Conservation (phyloP, 768 basidiomycete genomes). For the Basidioascus undulatus region DNA sequence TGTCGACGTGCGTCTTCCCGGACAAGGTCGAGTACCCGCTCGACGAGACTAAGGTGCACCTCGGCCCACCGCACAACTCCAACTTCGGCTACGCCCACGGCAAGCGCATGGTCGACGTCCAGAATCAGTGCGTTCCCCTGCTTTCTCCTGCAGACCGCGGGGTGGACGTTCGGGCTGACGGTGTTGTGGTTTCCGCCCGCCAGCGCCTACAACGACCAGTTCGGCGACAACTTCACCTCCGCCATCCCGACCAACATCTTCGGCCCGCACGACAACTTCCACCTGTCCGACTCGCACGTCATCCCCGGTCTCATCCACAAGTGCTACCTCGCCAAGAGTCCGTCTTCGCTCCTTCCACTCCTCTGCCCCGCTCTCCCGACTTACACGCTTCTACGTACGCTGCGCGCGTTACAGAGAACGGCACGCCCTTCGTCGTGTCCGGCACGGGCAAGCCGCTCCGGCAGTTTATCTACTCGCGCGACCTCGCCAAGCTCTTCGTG, state of each 20-base stretch:
- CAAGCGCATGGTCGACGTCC: constrained; percentile 83
- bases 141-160: background rate
- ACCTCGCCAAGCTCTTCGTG: constrained; percentile 84
- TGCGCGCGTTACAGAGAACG: constrained; percentile 30
- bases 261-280: constrained; percentile 81
- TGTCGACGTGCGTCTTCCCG: constrained; percentile 93
- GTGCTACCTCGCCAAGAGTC: constrained; percentile 75
- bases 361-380: background rate
- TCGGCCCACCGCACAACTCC: constrained; percentile 71
- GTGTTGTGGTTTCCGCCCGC: background rate
- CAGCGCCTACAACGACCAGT: constrained; percentile 89
- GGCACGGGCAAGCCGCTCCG: constrained; percentile 79
- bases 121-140: constrained; percentile 43
- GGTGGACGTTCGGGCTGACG: background rate
- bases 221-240: constrained; percentile 80
- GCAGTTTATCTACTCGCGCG: constrained; percentile 94
- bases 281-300: constrained; percentile 75
- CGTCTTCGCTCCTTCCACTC: constrained; percentile 6
- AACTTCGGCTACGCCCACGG: constrained; percentile 96
- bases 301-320: constrained; percentile 86
- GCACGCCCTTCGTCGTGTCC: constrained; percentile 60
- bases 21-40: constrained; percentile 85
- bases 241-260: constrained; percentile 97
- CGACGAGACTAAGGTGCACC: constrained; percentile 76
- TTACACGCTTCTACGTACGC: background rate